A percentile compares a stretch with the other conserved stretches of the same genome.
These are phyloP conservation scores for Middelhovenomyces tepae DNA, from an alignment of 805 yeast genomes.

Conservation along the genomic window DNA sequence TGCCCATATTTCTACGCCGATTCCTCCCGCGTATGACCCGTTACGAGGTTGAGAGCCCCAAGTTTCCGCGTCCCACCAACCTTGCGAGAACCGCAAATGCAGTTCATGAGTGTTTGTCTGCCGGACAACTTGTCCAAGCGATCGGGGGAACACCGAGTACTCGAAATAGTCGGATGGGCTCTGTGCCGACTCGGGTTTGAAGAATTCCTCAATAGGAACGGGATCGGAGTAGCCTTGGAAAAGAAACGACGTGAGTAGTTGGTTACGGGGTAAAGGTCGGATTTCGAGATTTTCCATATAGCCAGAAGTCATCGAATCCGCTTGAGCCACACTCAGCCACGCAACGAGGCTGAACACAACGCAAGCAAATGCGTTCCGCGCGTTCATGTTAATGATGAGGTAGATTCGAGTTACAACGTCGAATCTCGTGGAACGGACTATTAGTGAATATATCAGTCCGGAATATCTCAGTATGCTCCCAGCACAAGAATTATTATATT, in stretches of 20 bases:
- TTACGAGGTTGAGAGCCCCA: constrained; percentile 78
- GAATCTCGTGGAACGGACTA: constrained; percentile 6
- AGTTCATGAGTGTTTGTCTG: constrained; percentile 62
- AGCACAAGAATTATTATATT: too few relatives aligned
- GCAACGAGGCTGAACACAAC: constrained; percentile 6
- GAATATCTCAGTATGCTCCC: constrained; percentile 3
- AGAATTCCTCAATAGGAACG: constrained; percentile 15
- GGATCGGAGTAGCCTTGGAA: constrained; percentile 55
- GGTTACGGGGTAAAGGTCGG: constrained; percentile 66
- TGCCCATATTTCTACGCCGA: constrained; percentile 94
- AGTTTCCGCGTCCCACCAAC: constrained; percentile 84
- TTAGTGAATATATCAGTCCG: constrained; percentile 5
- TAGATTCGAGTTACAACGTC: constrained; percentile 2
- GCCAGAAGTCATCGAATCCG: constrained; percentile 4
- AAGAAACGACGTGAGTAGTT: constrained; percentile 58
- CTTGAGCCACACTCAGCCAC: constrained; percentile 5
- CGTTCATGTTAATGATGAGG: neutral
- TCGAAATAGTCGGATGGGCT: constrained; percentile 10
- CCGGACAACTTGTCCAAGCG: constrained; percentile 68
- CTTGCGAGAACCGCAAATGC: constrained; percentile 82
- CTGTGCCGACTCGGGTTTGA: constrained; percentile 1
- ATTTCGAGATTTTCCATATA: constrained; percentile 56
- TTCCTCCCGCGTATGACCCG: constrained; percentile 77
- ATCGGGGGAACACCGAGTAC: constrained; percentile 55
- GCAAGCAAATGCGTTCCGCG: neutral